phyloP scores from a whole-genome alignment of 345 rosid genomes.

The Xanthoceras sorbifolium region DNA sequence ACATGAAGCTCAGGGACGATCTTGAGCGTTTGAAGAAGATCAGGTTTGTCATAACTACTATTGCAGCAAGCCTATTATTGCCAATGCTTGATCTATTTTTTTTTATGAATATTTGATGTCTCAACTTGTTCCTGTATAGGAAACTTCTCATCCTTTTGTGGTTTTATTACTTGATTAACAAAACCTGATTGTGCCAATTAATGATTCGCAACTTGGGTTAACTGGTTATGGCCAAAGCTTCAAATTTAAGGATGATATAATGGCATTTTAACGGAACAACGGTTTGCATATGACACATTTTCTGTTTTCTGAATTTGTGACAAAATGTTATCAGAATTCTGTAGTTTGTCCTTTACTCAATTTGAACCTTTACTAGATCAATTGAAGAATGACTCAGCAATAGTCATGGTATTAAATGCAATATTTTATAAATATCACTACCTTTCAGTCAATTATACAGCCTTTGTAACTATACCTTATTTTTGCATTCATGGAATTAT shows the following conservation, averaged over 20 bases:
- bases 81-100: background rate
- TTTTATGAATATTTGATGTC: background rate
- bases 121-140: background rate
- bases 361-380: background rate
- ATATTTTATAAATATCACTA: background rate
- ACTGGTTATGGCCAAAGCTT: background rate
- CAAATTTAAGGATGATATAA: background rate
- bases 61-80: background rate
- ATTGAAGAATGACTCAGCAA: background rate
- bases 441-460: background rate
- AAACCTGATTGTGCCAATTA: background rate
- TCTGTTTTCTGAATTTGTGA: background rate
- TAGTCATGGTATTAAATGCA: background rate
- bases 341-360: background rate
- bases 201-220: background rate
- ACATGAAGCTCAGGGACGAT: slow-evolving; percentile 51
- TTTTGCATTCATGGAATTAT: background rate
- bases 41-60: slow-evolving; percentile 20
- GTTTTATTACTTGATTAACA: background rate
- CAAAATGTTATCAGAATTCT: background rate
- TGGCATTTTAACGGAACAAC: background rate
- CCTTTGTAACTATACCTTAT: background rate
- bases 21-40: slow-evolving; percentile 49
- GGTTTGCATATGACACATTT: background rate
- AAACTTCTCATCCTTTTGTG: background rate